Percentiles rank a stretch among this genome's conserved stretches.
Evolutionary conservation across 169 alveolate species (phyloP).

Genomic region (Plasmodium inui): DNA sequence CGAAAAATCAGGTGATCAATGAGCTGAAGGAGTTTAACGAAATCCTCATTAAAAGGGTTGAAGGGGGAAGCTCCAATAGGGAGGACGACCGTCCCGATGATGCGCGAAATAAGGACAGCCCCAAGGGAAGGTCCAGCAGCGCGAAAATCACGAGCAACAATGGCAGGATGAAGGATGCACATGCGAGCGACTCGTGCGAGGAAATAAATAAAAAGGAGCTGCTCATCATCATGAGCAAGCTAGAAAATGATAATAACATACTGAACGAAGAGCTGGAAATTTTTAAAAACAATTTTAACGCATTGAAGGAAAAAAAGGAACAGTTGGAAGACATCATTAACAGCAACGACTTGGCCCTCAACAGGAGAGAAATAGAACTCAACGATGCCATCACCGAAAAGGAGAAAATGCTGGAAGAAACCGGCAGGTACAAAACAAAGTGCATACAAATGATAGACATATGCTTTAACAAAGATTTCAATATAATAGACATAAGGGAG

Average conservation of each 20-base stretch:
- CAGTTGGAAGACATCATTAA: constrained; percentile 51
- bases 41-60: constrained; percentile 19
- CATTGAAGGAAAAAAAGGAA: constrained; percentile 39
- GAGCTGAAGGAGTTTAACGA: constrained; percentile 65
- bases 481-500: constrained; percentile 55
- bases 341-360: constrained; percentile 30
- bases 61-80: neutral
- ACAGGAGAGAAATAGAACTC: constrained; percentile 41
- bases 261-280: constrained; percentile 46
- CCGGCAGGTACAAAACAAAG: constrained; percentile 41
- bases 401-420: constrained; percentile 28
- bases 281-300: constrained; percentile 33
- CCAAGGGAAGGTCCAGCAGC: neutral
- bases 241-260: constrained; percentile 56
- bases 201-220: constrained; percentile 33
- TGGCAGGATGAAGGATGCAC: neutral
- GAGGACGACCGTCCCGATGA: neutral
- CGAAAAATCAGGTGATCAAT: constrained; percentile 14
- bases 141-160: neutral
- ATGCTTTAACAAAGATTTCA: constrained; percentile 69
- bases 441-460: constrained; percentile 73
- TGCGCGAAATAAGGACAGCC: neutral
- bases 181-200: neutral
- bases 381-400: constrained; percentile 48
- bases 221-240: constrained; percentile 14